Conservation (phyloP, 2,329 filamentous ascomycete species). For the Paradendryphiella salina region DNA sequence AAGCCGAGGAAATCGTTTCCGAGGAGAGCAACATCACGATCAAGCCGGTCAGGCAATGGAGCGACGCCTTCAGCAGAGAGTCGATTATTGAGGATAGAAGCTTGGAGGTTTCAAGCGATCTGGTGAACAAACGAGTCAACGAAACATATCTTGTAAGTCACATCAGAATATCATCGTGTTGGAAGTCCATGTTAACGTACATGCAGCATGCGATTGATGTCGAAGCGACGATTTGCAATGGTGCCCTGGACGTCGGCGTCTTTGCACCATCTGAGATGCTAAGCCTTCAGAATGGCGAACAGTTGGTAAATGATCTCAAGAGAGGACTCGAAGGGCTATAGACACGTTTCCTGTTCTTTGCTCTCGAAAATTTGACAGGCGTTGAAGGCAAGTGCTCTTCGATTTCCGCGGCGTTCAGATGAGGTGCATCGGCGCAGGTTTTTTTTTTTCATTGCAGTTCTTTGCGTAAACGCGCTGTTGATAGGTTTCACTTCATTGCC, state of each 20-base stretch:
- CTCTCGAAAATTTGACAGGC: too few species aligned
- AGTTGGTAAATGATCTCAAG: constrained; percentile 42
- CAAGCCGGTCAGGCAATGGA: constrained; percentile 19
- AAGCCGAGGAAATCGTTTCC: constrained; percentile 6
- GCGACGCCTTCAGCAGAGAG: constrained; percentile 25
- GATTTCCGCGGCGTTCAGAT: too few species aligned
- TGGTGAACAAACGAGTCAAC: constrained; percentile 31
- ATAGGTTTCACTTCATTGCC: too few species aligned
- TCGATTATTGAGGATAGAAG: constrained; percentile 4
- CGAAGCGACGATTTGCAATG: constrained; percentile 56
- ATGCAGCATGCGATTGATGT: constrained; percentile 58
- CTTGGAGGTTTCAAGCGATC: constrained; percentile 22
- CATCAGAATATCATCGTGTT: too few species aligned
- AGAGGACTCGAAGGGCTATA: constrained; percentile 2
- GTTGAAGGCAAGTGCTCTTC: too few species aligned
- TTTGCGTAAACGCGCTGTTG: too few species aligned
- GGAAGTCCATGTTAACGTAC: constrained; percentile 13
- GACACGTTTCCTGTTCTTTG: too few species aligned
- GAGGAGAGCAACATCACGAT: constrained; percentile 25
- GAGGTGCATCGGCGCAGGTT: too few species aligned
- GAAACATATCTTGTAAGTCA: constrained; percentile 47
- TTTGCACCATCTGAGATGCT: constrained; percentile 55
- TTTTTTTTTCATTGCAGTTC: too few species aligned
- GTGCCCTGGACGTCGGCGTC: constrained; percentile 57
- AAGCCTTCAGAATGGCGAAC: constrained; percentile 42